Base-by-base conservation (phyloP, 208 protist species). In the Leishmania guyanensis region DNA sequence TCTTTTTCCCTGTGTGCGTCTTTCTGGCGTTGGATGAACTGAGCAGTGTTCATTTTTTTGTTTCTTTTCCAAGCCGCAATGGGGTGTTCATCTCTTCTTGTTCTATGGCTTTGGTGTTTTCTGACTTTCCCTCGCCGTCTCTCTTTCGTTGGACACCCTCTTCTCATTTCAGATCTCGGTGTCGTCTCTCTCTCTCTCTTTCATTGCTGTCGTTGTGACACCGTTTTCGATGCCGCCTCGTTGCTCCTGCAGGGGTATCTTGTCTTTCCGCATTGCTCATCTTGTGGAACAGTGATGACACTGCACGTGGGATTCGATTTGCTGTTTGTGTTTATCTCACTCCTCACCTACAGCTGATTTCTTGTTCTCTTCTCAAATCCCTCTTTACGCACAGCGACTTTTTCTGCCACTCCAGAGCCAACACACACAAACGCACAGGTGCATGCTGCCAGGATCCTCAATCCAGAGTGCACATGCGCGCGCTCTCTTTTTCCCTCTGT, bases 161-260 rank as follows among this genome's bases (percentile, higher is more conserved):
- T 64, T 66, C 75, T 84, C 53, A 10, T 60, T 33, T 20, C 26
- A 82, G 17, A 39, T 58, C 36, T 64, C 76, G 16, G 29, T 70
- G 43, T 29, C 29, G 16, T 74, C 43, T 68, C 80, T 72, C 80
- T 72, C 56, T 6, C 56, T 80, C 50, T 81, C 22, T 74, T 8
- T 70, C 26, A 51, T 81, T 79, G n/a, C 66, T 80, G 69, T 80
- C 76, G 68, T 80, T 79, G 68, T 51, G 16, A 2, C n/a, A 29
- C 33, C 81, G 64, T 64, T 62, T 9, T 64, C 46, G 53, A 3
- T 65, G 1, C 56, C 68, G 33, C 54, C 58, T 29, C 65, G 74
- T 75, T 56, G 26, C 71, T 9, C 71, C 46, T 75, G n/a, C n/a
- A 56, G 4, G 36, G 48, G 74, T 66, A 54, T 66, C 58, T 64